Conservation (phyloP, 2,329 filamentous ascomycete species). For the Tolypocladium ovalisporum region DNA sequence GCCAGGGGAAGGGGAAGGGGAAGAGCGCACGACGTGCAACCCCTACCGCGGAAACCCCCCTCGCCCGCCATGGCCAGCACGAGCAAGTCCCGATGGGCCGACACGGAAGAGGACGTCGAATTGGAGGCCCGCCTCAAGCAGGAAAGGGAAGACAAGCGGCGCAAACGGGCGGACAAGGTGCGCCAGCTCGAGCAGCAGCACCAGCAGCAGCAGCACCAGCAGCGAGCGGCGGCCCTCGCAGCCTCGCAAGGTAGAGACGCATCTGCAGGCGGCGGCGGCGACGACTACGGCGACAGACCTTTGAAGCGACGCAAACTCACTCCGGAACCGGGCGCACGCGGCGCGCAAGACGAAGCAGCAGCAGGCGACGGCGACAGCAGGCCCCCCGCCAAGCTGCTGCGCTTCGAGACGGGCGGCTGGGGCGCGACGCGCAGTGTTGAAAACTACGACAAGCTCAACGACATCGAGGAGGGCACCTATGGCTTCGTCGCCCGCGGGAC, state of each 20-base stretch:
- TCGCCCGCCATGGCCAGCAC: slow-evolving; percentile 43
- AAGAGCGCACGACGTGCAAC: neutral
- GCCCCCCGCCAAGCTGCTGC: slow-evolving; percentile 46
- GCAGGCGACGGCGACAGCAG: no score
- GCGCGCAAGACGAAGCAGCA: neutral
- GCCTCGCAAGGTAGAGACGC: neutral
- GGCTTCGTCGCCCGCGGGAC: slow-evolving; percentile 84
- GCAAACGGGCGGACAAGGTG: slow-evolving; percentile 25
- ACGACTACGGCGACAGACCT: slow-evolving; percentile 31
- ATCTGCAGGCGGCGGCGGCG: slow-evolving; percentile 12
- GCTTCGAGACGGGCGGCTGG: slow-evolving; percentile 61
- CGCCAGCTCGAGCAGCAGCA: slow-evolving; percentile 1
- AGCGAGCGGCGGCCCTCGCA: neutral
- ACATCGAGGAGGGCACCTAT: slow-evolving; percentile 96
- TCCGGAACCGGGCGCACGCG: slow-evolving; percentile 25
- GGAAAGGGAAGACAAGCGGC: slow-evolving; percentile 85
- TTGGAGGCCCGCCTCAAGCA: slow-evolving; percentile 61
- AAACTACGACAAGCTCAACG: slow-evolving; percentile 85
- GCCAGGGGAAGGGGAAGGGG: slow-evolving; percentile 8
- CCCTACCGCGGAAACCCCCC: neutral
- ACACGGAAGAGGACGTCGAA: slow-evolving; percentile 70
- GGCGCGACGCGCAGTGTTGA: slow-evolving; percentile 65
- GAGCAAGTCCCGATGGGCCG: slow-evolving; percentile 74
- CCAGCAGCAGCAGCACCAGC: neutral
- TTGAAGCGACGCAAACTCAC: slow-evolving; percentile 53